These are phyloP conservation scores for Fusarium graminum DNA, from an alignment of 2,329 filamentous ascomycete genomes.

Conservation along the genomic window DNA sequence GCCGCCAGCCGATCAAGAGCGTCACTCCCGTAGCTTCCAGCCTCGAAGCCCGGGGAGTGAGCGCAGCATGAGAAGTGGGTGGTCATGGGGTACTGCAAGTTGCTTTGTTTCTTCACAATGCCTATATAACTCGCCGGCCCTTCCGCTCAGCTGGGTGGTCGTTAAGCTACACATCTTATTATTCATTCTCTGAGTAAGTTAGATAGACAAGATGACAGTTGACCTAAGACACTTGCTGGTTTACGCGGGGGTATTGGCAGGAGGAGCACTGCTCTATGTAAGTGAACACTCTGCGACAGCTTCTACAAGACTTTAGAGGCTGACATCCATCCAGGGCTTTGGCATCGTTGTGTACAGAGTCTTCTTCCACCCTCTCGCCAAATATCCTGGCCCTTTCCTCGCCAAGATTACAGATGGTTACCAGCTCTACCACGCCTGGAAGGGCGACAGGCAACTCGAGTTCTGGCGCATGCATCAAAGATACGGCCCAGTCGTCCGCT, in stretches of 20 bases:
- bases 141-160: conserved; percentile 19
- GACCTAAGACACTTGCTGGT: conserved; percentile 55
- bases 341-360: conserved; percentile 67
- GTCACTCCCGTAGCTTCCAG: conserved; percentile 15
- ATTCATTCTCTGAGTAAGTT: conserved; percentile 13
- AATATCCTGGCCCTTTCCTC: conserved; percentile 73
- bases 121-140: conserved; percentile 20
- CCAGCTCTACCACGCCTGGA: conserved; percentile 79
- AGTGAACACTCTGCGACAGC: conserved; percentile 41
- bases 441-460: conserved; percentile 79
- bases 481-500: conserved; percentile 82
- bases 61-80: conserved; percentile 29
- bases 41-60: conserved; percentile 24
- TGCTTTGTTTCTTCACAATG: conserved; percentile 19
- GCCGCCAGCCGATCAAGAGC: conserved; percentile 48
- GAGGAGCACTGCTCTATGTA: conserved; percentile 58
- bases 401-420: conserved; percentile 74
- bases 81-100: conserved; percentile 32
- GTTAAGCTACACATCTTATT: conserved; percentile 2
- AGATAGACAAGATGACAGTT: conserved; percentile 46
- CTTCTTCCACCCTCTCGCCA: conserved; percentile 73
- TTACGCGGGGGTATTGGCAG: conserved; percentile 57
- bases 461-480: conserved; percentile 77
- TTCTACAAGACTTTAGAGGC: not conserved
- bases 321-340: conserved; percentile 52